Percentiles rank a stretch among this genome's conserved stretches.
These are phyloP conservation scores for Botrytis byssoidea DNA, from an alignment of 2,329 filamentous ascomycete genomes.

Conservation along the genomic window DNA sequence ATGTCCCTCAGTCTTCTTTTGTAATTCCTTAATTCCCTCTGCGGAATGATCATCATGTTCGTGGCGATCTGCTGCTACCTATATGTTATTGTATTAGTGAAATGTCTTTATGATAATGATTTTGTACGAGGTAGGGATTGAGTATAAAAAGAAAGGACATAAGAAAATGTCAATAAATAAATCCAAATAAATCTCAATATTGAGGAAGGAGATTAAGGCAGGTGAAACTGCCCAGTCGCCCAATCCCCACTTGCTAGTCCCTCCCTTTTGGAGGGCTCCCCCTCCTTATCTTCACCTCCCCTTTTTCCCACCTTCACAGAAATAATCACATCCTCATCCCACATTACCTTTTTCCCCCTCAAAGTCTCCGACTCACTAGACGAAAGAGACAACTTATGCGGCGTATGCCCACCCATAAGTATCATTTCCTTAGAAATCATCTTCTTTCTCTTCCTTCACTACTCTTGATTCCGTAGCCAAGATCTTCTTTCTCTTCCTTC, in stretches of 20 bases:
- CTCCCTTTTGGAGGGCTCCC: neutral
- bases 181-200: neutral
- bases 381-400: neutral
- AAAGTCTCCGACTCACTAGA: neutral
- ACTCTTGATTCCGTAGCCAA: neutral
- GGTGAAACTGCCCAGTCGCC: neutral
- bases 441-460: neutral
- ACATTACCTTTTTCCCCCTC: neutral
- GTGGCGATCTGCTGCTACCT: slow-evolving; percentile 33
- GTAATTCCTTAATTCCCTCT: slow-evolving; percentile 55
- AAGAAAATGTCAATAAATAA: neutral
- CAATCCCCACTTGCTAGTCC: neutral
- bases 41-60: slow-evolving; percentile 19
- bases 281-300: no score
- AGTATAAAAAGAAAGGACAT: neutral
- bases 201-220: neutral
- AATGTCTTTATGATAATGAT: neutral
- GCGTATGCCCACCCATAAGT: neutral
- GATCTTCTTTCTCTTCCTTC: neutral
- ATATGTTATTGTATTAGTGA: neutral
- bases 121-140: neutral
- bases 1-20: slow-evolving; percentile 48
- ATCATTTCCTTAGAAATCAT: neutral
- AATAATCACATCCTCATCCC: neutral
- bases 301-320: neutral